Conservation (phyloP, 2,329 filamentous ascomycete genomes). For the Lachnellula arida region DNA sequence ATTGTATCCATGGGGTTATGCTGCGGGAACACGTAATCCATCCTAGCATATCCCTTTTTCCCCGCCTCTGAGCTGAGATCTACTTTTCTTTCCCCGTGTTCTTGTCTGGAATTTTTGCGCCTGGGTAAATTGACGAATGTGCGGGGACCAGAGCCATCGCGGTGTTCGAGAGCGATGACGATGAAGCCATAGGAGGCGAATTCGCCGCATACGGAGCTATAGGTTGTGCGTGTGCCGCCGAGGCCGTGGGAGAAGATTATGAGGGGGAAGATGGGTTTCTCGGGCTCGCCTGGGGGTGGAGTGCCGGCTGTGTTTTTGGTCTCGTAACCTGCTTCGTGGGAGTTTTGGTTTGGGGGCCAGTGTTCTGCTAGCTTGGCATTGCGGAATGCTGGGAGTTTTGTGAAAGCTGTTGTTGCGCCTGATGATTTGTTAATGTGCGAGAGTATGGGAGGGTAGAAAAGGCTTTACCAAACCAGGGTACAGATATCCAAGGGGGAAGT, state of each 20-base stretch:
- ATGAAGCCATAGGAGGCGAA: conserved; percentile 63
- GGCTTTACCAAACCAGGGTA: conserved; percentile 45
- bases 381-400: conserved; percentile 58
- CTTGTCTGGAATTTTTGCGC: conserved; percentile 26
- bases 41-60: conserved; percentile 40
- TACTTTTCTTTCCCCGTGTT: conserved; percentile 31
- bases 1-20: conserved; percentile 46
- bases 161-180: conserved; percentile 60
- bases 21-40: conserved; percentile 62
- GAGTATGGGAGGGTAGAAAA: not conserved
- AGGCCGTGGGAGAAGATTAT: conserved; percentile 64
- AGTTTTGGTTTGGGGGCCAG: conserved; percentile 44
- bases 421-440: not conserved
- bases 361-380: conserved; percentile 55
- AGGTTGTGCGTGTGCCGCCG: conserved; percentile 58
- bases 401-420: conserved; percentile 52
- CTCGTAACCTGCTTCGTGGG: conserved; percentile 32
- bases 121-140: conserved; percentile 53
- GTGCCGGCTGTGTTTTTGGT: conserved; percentile 38
- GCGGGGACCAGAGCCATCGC: conserved; percentile 59
- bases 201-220: conserved; percentile 59
- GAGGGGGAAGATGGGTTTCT: conserved; percentile 51
- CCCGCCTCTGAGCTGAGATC: conserved; percentile 33
- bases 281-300: conserved; percentile 35
- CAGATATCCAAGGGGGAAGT: conserved; percentile 43